Percentiles rank a stretch among this genome's conserved stretches.
These are phyloP conservation scores for Claviceps paspali DNA, from an alignment of 2,329 filamentous ascomycete genomes.

Conservation along the genomic window DNA sequence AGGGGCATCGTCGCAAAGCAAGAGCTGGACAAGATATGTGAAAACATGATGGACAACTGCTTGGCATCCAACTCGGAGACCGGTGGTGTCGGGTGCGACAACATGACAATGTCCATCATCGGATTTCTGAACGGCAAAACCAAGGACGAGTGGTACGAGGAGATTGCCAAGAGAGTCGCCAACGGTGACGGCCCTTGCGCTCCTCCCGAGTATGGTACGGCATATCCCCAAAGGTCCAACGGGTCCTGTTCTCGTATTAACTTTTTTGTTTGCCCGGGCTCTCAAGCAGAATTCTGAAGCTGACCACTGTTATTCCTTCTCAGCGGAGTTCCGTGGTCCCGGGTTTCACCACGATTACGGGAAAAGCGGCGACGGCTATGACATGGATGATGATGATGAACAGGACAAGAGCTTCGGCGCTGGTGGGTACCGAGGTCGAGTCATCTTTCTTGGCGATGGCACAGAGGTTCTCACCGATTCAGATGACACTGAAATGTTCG, in stretches of 20 bases:
- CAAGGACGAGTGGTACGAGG: slow-evolving; percentile 97
- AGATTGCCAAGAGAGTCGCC: slow-evolving; percentile 83
- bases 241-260: slow-evolving; percentile 5
- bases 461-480: slow-evolving; percentile 83
- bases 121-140: slow-evolving; percentile 80
- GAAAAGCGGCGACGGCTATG: slow-evolving; percentile 63
- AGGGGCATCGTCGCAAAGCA: slow-evolving; percentile 95
- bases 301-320: slow-evolving; percentile 13
- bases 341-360: slow-evolving; percentile 72
- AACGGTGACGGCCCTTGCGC: slow-evolving; percentile 96
- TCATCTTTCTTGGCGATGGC: slow-evolving; percentile 91
- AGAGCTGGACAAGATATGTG: slow-evolving; percentile 84
- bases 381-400: slow-evolving; percentile 55
- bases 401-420: slow-evolving; percentile 47
- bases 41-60: slow-evolving; percentile 99
- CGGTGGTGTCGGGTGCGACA: slow-evolving; percentile 94
- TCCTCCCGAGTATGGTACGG: slow-evolving; percentile 97
- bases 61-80: slow-evolving; percentile 95
- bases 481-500: slow-evolving; percentile 87
- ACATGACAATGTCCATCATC: slow-evolving; percentile 96
- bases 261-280: slow-evolving; percentile 7
- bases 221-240: slow-evolving; percentile 21
- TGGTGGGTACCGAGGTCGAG: slow-evolving; percentile 63
- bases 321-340: slow-evolving; percentile 74
- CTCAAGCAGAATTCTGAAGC: slow-evolving; percentile 8